Conservation (phyloP, 495 filamentous ascomycete species). For the Penicillium manginii region DNA sequence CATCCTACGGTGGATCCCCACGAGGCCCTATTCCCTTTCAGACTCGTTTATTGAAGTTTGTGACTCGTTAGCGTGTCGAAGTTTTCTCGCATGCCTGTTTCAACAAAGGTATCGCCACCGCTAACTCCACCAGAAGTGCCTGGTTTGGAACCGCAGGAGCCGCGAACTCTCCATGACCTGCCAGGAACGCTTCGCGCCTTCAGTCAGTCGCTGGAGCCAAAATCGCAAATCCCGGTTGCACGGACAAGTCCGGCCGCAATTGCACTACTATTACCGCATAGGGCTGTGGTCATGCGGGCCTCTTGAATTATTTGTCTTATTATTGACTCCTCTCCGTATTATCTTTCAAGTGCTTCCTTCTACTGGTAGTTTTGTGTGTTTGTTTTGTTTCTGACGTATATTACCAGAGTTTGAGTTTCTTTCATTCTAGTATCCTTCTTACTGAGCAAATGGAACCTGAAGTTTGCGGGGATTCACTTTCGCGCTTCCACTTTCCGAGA, state of each 20-base stretch:
- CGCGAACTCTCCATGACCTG: slow-evolving; percentile 16
- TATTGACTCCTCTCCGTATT: too few relatives aligned
- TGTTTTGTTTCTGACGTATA: background rate
- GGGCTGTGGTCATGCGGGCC: slow-evolving; percentile 24
- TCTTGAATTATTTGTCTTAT: background rate
- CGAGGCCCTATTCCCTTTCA: slow-evolving; percentile 14
- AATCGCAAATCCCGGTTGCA: slow-evolving; percentile 22
- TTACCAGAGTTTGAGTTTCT: background rate
- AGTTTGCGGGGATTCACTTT: background rate
- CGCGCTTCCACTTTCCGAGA: slow-evolving; percentile 5
- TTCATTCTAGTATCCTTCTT: background rate
- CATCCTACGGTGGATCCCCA: slow-evolving; percentile 23
- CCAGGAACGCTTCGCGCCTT: slow-evolving; percentile 18
- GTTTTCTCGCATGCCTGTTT: slow-evolving; percentile 14
- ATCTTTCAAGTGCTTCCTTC: too few relatives aligned
- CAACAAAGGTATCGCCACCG: slow-evolving; percentile 4
- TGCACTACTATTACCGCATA: slow-evolving; percentile 17
- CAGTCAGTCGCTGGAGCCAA: background rate
- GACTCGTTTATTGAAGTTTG: slow-evolving; percentile 34
- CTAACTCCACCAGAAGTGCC: slow-evolving; percentile 8
- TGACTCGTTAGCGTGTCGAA: slow-evolving; percentile 21
- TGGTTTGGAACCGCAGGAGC: slow-evolving; percentile 15
- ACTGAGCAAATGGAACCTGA: background rate
- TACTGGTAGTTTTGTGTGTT: background rate
- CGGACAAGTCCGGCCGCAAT: slow-evolving; percentile 14